Evolutionary conservation across 371 early-diverging fungal species (phyloP).

Genomic region (Spiromyces aspiralis): DNA sequence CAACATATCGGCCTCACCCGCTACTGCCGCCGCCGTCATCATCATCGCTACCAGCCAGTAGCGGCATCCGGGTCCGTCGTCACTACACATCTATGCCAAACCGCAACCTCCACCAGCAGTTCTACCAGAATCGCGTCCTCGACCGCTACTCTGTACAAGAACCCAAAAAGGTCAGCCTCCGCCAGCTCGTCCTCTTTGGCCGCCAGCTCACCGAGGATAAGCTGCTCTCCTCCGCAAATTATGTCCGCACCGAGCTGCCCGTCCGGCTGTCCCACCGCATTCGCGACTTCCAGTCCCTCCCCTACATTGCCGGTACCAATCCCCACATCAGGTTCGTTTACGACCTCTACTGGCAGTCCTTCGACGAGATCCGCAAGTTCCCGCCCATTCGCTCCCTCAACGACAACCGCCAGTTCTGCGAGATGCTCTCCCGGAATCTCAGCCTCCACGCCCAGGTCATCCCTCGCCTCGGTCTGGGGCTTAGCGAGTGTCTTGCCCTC

Average conservation of each 20-base stretch:
- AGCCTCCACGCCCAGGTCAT: slow-evolving; percentile 57
- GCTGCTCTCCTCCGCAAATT: slow-evolving; percentile 62
- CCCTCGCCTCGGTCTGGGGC: slow-evolving; percentile 61
- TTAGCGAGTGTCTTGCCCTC: slow-evolving; percentile 56
- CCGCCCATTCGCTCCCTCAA: slow-evolving; percentile 43
- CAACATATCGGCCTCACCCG: too few relatives aligned
- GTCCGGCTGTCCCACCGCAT: slow-evolving; percentile 79
- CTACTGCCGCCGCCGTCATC: too few relatives aligned
- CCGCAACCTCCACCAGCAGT: slow-evolving; percentile 42
- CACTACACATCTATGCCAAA: slow-evolving; percentile 1
- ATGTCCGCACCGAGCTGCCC: slow-evolving; percentile 60
- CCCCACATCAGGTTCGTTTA: slow-evolving; percentile 60
- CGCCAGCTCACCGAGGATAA: slow-evolving; percentile 56
- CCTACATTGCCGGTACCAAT: slow-evolving; percentile 69
- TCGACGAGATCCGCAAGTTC: slow-evolving; percentile 49
- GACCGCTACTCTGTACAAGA: slow-evolving; percentile 67
- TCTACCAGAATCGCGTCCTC: slow-evolving; percentile 79
- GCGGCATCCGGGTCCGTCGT: too few relatives aligned
- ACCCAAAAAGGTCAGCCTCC: slow-evolving; percentile 66
- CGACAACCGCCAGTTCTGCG: slow-evolving; percentile 53
- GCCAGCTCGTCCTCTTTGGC: slow-evolving; percentile 90
- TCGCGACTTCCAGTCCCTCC: slow-evolving; percentile 57
- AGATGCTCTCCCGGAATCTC: slow-evolving; percentile 38
- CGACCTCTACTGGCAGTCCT: slow-evolving; percentile 64
- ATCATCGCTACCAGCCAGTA: too few relatives aligned